Percentiles rank a stretch among this genome's conserved stretches.
Conservation (phyloP, 352 stramenopile species). For the Phytopythium kandeliae region DNA sequence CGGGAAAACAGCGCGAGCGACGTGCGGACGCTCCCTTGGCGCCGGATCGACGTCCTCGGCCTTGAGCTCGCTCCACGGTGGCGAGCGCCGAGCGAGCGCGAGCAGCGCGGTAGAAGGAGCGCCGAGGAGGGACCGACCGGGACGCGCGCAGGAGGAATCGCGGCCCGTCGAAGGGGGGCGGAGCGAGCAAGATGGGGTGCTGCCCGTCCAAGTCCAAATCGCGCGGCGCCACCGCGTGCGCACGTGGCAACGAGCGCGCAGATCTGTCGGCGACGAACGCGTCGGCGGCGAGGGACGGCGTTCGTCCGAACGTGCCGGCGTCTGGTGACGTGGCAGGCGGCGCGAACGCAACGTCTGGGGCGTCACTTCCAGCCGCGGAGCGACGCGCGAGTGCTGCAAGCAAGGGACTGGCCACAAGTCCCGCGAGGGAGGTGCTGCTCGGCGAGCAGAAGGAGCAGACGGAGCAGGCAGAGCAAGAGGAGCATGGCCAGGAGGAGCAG, state of each 20-base stretch:
- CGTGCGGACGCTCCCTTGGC: no score
- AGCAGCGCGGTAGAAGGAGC: no score
- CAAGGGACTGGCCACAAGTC: background rate
- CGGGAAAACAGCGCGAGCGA: no score
- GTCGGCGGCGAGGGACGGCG: no score
- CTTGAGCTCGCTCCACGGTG: no score
- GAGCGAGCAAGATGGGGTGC: slow-evolving; percentile 38
- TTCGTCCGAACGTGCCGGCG: no score
- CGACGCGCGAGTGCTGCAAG: background rate
- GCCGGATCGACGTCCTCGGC: no score
- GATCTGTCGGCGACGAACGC: background rate
- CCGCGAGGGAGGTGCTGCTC: slow-evolving; percentile 17
- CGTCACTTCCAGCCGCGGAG: background rate
- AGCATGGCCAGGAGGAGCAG: no score
- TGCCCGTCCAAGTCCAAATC: slow-evolving; percentile 55
- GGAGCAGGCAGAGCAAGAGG: slow-evolving; percentile 27
- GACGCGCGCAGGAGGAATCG: no score
- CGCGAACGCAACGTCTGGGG: background rate
- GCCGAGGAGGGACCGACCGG: background rate
- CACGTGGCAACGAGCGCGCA: background rate
- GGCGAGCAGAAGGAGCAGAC: slow-evolving; percentile 34
- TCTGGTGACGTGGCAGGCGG: background rate
- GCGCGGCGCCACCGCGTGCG: background rate
- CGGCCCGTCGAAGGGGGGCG: no score
- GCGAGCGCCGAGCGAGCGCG: no score